Evolutionary conservation across 1,139 yeast species (phyloP).

Genomic region (Yamadazyma diddensiae): DNA sequence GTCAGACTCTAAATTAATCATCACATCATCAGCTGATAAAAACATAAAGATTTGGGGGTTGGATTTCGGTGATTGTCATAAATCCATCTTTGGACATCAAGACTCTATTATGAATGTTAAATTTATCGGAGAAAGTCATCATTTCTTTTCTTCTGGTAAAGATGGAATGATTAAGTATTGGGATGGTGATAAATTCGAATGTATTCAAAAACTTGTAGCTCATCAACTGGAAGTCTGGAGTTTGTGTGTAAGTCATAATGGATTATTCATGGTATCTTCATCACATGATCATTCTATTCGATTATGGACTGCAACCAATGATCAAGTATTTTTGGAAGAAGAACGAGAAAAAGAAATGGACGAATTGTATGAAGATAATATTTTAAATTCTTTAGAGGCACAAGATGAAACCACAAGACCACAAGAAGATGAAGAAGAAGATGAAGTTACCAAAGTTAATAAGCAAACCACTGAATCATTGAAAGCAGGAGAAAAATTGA

Average conservation of each 20-base stretch:
- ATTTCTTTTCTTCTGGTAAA: conserved; percentile 87
- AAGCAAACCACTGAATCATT: conserved; percentile 88
- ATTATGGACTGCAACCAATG: conserved; percentile 89
- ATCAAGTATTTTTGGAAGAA: conserved; percentile 92
- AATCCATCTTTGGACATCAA: conserved; percentile 93
- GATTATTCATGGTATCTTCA: conserved; percentile 74
- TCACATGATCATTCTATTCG: conserved; percentile 94
- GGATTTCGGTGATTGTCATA: conserved; percentile 98
- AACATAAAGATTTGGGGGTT: conserved; percentile 97
- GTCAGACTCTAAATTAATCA: conserved; percentile 76
- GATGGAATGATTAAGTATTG: conserved; percentile 90
- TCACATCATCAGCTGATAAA: conserved; percentile 95
- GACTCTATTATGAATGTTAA: conserved; percentile 89
- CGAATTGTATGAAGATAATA: conserved; percentile 77
- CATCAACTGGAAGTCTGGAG: conserved; percentile 97
- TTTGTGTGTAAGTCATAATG: conserved; percentile 70
- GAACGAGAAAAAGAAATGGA: conserved; percentile 95
- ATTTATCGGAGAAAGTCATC: conserved; percentile 80
- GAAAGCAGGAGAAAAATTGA: conserved; percentile 89
- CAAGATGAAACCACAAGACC: conserved; percentile 35
- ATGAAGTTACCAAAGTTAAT: conserved; percentile 62
- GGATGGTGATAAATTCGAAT: conserved; percentile 98
- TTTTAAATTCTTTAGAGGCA: conserved; percentile 63
- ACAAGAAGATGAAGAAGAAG: conserved; percentile 42
- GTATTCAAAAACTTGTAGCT: conserved; percentile 80